Evolutionary conservation across 202 grass and related monocot genomes (phyloP).

Genomic region (Zizania palustris): DNA sequence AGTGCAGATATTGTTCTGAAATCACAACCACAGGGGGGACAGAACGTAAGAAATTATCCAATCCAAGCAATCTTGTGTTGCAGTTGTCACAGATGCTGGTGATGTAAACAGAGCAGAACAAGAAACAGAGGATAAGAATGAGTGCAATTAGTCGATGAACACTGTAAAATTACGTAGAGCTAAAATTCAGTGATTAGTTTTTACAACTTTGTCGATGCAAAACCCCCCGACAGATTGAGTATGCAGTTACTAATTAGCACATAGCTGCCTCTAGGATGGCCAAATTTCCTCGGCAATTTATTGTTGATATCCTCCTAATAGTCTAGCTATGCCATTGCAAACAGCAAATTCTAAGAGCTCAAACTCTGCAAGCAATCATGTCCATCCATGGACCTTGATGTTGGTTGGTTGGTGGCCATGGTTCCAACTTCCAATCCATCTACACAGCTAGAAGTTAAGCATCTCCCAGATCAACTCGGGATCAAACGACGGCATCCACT

Average conservation of each 20-base stretch:
- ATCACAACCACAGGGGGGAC: no score
- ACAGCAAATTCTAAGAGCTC: slow-evolving; percentile 20
- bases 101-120: background rate
- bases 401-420: slow-evolving; percentile 19
- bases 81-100: background rate
- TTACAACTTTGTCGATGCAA: slow-evolving; percentile 42
- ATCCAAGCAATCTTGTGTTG: background rate
- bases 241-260: slow-evolving; percentile 23
- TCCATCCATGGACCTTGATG: slow-evolving; percentile 22
- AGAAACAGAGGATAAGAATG: slow-evolving; percentile 22
- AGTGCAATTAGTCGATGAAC: slow-evolving; percentile 14
- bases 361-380: slow-evolving; percentile 23
- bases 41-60: background rate
- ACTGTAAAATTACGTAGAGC: background rate
- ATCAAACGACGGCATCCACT: slow-evolving; percentile 78
- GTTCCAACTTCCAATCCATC: background rate
- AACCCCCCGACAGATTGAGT: slow-evolving; percentile 31
- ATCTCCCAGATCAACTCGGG: slow-evolving; percentile 83
- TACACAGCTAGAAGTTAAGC: slow-evolving; percentile 54
- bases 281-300: slow-evolving; percentile 40
- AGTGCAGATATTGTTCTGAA: background rate
- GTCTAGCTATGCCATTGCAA: slow-evolving; percentile 16
- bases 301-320: slow-evolving; percentile 33
- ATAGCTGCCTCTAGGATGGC: background rate
- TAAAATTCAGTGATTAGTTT: slow-evolving; percentile 24